Base-by-base conservation (phyloP, 805 yeast species). In the Ascoidea rubescens region DNA sequence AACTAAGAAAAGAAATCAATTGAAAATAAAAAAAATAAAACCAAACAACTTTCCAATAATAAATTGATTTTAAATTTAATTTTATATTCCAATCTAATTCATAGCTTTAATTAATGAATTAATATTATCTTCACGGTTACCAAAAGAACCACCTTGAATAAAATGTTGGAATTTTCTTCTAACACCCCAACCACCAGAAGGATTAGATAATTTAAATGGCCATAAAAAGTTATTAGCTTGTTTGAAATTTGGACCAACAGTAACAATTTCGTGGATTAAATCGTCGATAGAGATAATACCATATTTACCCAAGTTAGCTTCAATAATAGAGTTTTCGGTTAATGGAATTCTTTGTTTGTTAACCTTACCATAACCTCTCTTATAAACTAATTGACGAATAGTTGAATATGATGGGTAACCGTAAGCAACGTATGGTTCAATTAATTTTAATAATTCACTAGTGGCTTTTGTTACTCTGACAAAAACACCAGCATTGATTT, bases 171-270 rank as follows among this genome's bases (percentile, higher is more conserved):
- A 88, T 82, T 88, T 88, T 84, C 96, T 88, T 74, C 82, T 78
- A 64, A 86, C 86, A 80, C 95, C 91, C 96, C 95, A 88, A 75
- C 96, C 96, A 77, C 96, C 96, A 74, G 80, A 80, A 75, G 96
- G 96, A 84, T 85, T 87, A 66, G 96, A 87, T 72, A 88, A 82
- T 79, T 86, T 82, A 91, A 88, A 88, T 78, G 96, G 96, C 95
- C 95, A 87, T 76, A 88, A 80, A 82, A 88, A 88, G 95, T 87
- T 88, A 90, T 86, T 87, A 68, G 87, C 96, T 80, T 88, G 96
- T 80, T 88, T 88, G 89, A 88, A 88, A 90, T 88, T 88, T 74
- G 96, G 96, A 75, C 96, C 96, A 72, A 87, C 96, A 61, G 95
- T 81, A 87, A 78, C 83, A 68, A 88, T 84, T 80, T 88, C 96